These are phyloP conservation scores for Vigna mungo DNA, from an alignment of 306 rosid species.

Conservation along the genomic window DNA sequence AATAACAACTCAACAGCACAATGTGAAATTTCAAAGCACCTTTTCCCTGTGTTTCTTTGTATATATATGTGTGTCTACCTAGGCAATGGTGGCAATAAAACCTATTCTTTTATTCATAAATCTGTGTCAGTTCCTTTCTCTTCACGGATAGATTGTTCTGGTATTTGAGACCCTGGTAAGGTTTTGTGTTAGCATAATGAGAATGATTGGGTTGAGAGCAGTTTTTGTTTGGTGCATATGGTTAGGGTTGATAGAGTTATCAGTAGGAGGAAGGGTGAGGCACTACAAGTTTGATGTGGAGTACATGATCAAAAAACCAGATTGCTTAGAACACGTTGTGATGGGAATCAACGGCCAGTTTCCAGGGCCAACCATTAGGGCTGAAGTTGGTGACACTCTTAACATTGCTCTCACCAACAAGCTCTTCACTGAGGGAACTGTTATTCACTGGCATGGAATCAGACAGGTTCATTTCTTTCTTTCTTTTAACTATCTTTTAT, in stretches of 20 bases:
- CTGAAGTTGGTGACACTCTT: slow-evolving; percentile 68
- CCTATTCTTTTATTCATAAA: neutral
- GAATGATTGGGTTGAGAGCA: slow-evolving; percentile 26
- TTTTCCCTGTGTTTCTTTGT: neutral
- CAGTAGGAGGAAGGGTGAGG: slow-evolving; percentile 42
- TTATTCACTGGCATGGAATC: slow-evolving; percentile 94
- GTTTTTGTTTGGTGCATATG: slow-evolving; percentile 41
- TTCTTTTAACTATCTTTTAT: neutral
- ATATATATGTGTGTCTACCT: neutral
- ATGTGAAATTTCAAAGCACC: no score
- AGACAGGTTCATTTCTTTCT: slow-evolving; percentile 55
- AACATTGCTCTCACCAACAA: slow-evolving; percentile 70
- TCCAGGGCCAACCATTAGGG: slow-evolving; percentile 82
- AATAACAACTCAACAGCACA: no score
- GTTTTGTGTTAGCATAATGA: neutral
- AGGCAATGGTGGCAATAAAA: slow-evolving; percentile 2
- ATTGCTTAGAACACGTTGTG: slow-evolving; percentile 64
- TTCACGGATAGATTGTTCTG: neutral
- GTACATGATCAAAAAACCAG: slow-evolving; percentile 59
- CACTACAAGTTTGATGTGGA: slow-evolving; percentile 70
- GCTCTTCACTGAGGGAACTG: slow-evolving; percentile 84
- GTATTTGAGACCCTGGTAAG: neutral
- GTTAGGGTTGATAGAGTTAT: neutral
- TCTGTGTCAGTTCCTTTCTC: neutral
- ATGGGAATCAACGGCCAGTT: slow-evolving; percentile 89